phyloP scores from a whole-genome alignment of 2,329 filamentous ascomycete species.

The Ophiocordyceps sinensis region DNA sequence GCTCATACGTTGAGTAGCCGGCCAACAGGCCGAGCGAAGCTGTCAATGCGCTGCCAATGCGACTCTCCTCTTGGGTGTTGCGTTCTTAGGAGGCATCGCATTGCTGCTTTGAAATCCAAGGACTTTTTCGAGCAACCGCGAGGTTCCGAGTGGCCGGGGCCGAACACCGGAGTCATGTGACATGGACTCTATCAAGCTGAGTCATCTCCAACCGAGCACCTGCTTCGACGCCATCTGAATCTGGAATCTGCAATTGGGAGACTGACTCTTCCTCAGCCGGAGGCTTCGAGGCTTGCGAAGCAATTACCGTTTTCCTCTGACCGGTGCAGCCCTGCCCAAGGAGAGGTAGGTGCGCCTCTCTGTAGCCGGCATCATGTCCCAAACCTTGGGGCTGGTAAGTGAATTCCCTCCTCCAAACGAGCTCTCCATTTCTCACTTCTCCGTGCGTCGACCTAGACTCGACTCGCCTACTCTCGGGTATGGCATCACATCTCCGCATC shows the following conservation, averaged over 20 bases:
- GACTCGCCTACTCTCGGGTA: constrained; percentile 86
- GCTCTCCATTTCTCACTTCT: not conserved
- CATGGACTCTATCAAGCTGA: not conserved
- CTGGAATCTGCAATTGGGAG: no score
- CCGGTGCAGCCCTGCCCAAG: not conserved
- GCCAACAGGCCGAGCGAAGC: constrained; percentile 14
- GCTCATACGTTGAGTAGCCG: constrained; percentile 14
- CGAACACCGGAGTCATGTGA: not conserved
- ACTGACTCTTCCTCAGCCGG: no score
- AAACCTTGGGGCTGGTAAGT: constrained; percentile 1
- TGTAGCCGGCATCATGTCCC: not conserved
- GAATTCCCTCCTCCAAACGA: not conserved
- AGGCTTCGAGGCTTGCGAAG: no score
- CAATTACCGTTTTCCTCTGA: no score
- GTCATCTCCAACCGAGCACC: not conserved
- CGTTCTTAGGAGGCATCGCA: constrained; percentile 14
- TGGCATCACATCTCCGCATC: constrained; percentile 81
- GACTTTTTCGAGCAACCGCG: not conserved
- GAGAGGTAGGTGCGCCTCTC: not conserved
- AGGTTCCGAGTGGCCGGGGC: not conserved
- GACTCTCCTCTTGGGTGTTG: constrained; percentile 10
- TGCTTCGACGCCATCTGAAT: no score
- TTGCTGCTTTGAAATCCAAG: constrained; percentile 19
- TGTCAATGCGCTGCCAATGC: constrained; percentile 11
- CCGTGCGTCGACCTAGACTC: constrained; percentile 48